A percentile compares a stretch with the other conserved stretches of the same genome.
phyloP scores from a whole-genome alignment of 2,329 filamentous ascomycete genomes.

The Pyricularia grisea region DNA sequence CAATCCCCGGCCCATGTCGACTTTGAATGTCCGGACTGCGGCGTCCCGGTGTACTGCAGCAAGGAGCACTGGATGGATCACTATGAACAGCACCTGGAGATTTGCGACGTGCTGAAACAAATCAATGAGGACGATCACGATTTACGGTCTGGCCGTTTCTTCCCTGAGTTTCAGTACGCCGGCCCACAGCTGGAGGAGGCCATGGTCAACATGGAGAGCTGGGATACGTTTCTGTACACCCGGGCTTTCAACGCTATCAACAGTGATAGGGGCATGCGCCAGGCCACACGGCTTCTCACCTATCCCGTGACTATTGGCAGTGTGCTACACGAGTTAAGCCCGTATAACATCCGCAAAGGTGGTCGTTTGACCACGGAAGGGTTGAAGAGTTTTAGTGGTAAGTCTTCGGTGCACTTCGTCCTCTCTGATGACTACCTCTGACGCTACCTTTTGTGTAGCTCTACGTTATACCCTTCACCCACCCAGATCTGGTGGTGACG shows the following conservation, averaged over 20 bases:
- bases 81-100: conserved; percentile 84
- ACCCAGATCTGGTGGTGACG: conserved; percentile 65
- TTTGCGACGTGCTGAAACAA: conserved; percentile 84
- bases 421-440: background rate
- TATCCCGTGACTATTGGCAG: conserved; percentile 90
- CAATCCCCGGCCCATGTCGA: conserved; percentile 71
- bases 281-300: conserved; percentile 85
- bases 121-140: conserved; percentile 99
- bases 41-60: conserved; percentile 85
- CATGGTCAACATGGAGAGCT: conserved; percentile 94
- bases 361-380: conserved; percentile 79
- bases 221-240: conserved; percentile 95
- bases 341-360: conserved; percentile 69
- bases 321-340: conserved; percentile 87
- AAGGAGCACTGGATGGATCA: conserved; percentile 95
- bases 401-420: conserved; percentile 28
- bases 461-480: conserved; percentile 91
- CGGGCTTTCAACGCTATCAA: conserved; percentile 87
- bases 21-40: conserved; percentile 95
- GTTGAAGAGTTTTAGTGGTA: conserved; percentile 87
- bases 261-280: conserved; percentile 80
- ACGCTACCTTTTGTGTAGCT: conserved; percentile 39
- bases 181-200: conserved; percentile 85
- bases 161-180: conserved; percentile 89
- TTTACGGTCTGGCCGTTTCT: conserved; percentile 78